Conservation (phyloP, 768 basidiomycete species). For the Coprinellus micaceus region DNA sequence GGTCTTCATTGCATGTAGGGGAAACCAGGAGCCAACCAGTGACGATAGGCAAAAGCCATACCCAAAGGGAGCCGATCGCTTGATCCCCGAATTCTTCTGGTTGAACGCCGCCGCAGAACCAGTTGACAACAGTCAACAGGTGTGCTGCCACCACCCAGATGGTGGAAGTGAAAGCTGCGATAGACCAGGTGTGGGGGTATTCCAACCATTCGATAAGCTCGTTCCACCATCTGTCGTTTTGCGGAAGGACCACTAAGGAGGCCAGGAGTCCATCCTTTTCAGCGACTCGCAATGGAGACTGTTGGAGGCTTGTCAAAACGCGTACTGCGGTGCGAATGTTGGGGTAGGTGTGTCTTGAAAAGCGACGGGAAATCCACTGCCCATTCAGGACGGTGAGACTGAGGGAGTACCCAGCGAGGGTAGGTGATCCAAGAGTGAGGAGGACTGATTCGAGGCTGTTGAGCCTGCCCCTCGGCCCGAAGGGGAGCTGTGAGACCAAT, state of each 20-base stretch:
- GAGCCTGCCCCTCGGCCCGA: slow-evolving; percentile 34
- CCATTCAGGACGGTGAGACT: slow-evolving; percentile 42
- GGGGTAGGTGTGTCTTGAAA: slow-evolving; percentile 26
- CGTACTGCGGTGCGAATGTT: slow-evolving; percentile 28
- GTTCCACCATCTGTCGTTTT: slow-evolving; percentile 42
- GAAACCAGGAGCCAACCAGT: slow-evolving; percentile 39
- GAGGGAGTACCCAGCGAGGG: slow-evolving; percentile 43
- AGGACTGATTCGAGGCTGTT: slow-evolving; percentile 41
- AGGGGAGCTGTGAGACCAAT: slow-evolving; percentile 47
- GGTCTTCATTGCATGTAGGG: slow-evolving; percentile 33
- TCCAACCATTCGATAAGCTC: slow-evolving; percentile 30
- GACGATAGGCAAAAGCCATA: slow-evolving; percentile 41
- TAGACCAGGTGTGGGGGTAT: slow-evolving; percentile 31
- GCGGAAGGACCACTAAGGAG: slow-evolving; percentile 38
- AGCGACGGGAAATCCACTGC: slow-evolving; percentile 36
- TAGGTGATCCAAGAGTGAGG: slow-evolving; percentile 42
- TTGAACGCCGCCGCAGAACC: slow-evolving; percentile 22
- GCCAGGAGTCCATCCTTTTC: slow-evolving; percentile 27
- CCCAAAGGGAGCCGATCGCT: slow-evolving; percentile 37
- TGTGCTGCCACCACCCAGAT: slow-evolving; percentile 44
- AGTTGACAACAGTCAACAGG: slow-evolving; percentile 34
- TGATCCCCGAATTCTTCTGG: slow-evolving; percentile 27
- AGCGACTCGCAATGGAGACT: slow-evolving; percentile 34
- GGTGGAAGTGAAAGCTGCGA: slow-evolving; percentile 37
- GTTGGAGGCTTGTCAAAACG: slow-evolving; percentile 38